phyloP scores from a whole-genome alignment of 2,329 filamentous ascomycete species.

The Cordyceps sp. region DNA sequence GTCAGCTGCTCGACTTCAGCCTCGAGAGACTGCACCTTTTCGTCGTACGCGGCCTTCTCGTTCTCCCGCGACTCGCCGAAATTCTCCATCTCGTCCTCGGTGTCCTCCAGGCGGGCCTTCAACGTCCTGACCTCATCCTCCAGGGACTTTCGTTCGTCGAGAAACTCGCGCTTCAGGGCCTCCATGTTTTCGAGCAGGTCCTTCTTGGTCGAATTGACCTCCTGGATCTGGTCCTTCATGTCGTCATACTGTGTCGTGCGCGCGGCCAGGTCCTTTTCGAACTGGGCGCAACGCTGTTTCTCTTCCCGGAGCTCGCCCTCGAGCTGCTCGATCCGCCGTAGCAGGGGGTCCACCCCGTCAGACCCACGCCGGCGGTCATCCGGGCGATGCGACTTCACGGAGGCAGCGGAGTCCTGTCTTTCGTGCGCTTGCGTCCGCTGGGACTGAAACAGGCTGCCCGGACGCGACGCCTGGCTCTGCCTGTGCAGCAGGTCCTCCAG shows the following conservation, averaged over 20 bases:
- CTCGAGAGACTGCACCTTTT: conserved; percentile 50
- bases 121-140: conserved; percentile 65
- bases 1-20: conserved; percentile 50
- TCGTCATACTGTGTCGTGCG: conserved; percentile 40
- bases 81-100: conserved; percentile 82
- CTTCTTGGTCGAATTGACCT: conserved; percentile 81
- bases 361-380: conserved; percentile 29
- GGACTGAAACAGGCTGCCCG: conserved; percentile 37
- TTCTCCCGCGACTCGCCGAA: conserved; percentile 71
- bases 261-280: conserved; percentile 54
- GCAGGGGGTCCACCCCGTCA: conserved; percentile 27
- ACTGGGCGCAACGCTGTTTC: conserved; percentile 44
- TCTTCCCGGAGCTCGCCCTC: conserved; percentile 67
- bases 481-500: conserved; percentile 86
- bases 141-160: conserved; percentile 66
- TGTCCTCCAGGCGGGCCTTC: conserved; percentile 66
- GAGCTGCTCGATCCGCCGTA: conserved; percentile 40
- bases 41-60: conserved; percentile 55
- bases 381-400: conserved; percentile 24
- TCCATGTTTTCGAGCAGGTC: conserved; percentile 93
- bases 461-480: conserved; percentile 45
- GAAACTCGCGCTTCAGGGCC: conserved; percentile 74
- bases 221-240: conserved; percentile 56
- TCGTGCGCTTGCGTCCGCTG: conserved; percentile 28
- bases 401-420: conserved; percentile 31